phyloP scores from a whole-genome alignment of 345 rosid genomes.

The Citrus medica region DNA sequence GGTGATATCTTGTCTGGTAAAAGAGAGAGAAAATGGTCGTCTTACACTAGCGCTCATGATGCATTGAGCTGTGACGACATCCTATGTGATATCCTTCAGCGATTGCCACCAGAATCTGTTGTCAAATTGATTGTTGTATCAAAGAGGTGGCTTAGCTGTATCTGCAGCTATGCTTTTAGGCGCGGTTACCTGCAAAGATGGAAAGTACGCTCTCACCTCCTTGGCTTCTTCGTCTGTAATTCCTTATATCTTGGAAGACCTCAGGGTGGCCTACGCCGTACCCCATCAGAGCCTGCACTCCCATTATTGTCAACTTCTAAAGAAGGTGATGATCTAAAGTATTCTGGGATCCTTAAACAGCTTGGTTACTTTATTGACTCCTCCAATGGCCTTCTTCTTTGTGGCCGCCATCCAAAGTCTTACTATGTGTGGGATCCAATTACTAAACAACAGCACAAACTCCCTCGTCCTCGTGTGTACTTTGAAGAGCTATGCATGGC shows the following conservation, averaged over 20 bases:
- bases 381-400: slow-evolving; percentile 52
- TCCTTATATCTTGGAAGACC: slow-evolving; percentile 47
- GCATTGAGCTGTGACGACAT: slow-evolving; percentile 48
- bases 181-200: slow-evolving; percentile 38
- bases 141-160: slow-evolving; percentile 56
- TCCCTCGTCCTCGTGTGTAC: slow-evolving; percentile 55
- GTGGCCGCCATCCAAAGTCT: slow-evolving; percentile 67
- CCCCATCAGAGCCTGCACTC: slow-evolving; percentile 50
- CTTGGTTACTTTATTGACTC: slow-evolving; percentile 70
- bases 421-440: slow-evolving; percentile 55
- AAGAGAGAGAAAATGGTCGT: slow-evolving; percentile 11
- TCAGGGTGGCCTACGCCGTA: slow-evolving; percentile 31
- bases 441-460: slow-evolving; percentile 29
- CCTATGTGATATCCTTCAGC: slow-evolving; percentile 44
- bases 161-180: slow-evolving; percentile 45
- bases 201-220: slow-evolving; percentile 39
- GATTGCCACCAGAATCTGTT: slow-evolving; percentile 47
- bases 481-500: slow-evolving; percentile 58
- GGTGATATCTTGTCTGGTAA: slow-evolving; percentile 3
- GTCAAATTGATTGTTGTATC: slow-evolving; percentile 43
- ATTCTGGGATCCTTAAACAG: slow-evolving; percentile 39
- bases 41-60: slow-evolving; percentile 20
- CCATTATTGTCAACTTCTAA: slow-evolving; percentile 47
- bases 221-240: slow-evolving; percentile 58
- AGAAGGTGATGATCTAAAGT: slow-evolving; percentile 53